Conservation (phyloP, 2,329 filamentous ascomycete species). For the Colletotrichum chlorophyti region DNA sequence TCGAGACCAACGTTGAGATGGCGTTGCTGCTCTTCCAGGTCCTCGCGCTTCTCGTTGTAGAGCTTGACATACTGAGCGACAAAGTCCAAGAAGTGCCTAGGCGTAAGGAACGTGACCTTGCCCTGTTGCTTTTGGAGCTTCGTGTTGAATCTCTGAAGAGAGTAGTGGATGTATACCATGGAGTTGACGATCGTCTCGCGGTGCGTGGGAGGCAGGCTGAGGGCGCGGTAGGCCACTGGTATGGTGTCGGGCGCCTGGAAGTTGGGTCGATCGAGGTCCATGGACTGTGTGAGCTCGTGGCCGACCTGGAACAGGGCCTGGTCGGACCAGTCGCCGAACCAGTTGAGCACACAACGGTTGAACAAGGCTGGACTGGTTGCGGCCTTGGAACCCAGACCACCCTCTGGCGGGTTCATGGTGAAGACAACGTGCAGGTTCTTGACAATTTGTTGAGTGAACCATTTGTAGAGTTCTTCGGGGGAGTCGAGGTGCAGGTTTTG, state of each 20-base stretch:
- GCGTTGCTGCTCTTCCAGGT: conserved; percentile 96
- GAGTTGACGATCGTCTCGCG: conserved; percentile 93
- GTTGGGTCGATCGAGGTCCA: conserved; percentile 88
- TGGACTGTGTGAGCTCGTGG: conserved; percentile 92
- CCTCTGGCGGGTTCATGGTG: conserved; percentile 99
- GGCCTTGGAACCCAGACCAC: conserved; percentile 92
- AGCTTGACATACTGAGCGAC: conserved; percentile 97
- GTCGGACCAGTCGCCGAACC: conserved; percentile 99
- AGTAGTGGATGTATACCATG: conserved; percentile 99
- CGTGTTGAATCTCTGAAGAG: conserved; percentile 86
- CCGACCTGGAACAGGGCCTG: conserved; percentile 98
- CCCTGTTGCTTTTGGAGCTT: conserved; percentile 92
- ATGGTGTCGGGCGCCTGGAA: conserved; percentile 90
- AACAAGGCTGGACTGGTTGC: conserved; percentile 97
- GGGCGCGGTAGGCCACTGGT: conserved; percentile 87
- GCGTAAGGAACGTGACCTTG: conserved; percentile 90
- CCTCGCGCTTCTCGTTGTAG: conserved; percentile 97
- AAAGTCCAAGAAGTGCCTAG: conserved; percentile 96
- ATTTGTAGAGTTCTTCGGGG: conserved; percentile 99
- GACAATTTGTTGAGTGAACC: conserved; percentile 99
- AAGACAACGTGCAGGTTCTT: conserved; percentile 99
- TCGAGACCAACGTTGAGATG: conserved; percentile 98
- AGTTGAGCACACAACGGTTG: conserved; percentile 99
- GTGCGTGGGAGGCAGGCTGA: conserved; percentile 85
- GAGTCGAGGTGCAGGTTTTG: conserved; percentile 96